Evolutionary conservation across 2,329 filamentous ascomycete species (phyloP).

Genomic region (Cladosporium sp.): DNA sequence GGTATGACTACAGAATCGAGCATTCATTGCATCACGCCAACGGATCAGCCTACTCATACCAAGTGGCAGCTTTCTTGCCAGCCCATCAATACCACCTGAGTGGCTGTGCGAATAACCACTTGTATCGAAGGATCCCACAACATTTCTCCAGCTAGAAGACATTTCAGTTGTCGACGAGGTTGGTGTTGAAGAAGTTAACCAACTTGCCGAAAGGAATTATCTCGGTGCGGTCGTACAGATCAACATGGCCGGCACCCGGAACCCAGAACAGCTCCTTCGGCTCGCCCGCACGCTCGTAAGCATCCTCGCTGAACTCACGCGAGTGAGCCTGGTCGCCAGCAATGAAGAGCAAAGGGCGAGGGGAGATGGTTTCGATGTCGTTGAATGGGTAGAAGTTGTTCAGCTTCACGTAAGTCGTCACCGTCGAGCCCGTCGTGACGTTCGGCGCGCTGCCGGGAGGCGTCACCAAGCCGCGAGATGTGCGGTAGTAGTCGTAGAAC

Average conservation of each 20-base stretch:
- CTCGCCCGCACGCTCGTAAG: constrained; percentile 12
- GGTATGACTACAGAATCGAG: too few species aligned
- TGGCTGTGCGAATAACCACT: too few species aligned
- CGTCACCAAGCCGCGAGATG: constrained; percentile 9
- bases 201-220: constrained; percentile 12
- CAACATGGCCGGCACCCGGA: constrained; percentile 7
- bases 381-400: constrained; percentile 15
- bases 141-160: too few species aligned
- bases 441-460: constrained; percentile 8
- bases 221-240: constrained; percentile 13
- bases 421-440: constrained; percentile 3
- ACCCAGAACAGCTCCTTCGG: constrained; percentile 13
- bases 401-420: constrained; percentile 8
- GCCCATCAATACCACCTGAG: too few species aligned
- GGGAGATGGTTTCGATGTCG: constrained; percentile 15
- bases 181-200: constrained; percentile 1
- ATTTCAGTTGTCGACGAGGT: background rate
- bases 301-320: constrained; percentile 12
- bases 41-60: too few species aligned
- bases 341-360: constrained; percentile 15
- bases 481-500: constrained; percentile 15
- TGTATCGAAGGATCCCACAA: too few species aligned
- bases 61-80: too few species aligned
- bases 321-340: constrained; percentile 9
- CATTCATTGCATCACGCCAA: too few species aligned